A percentile compares a stretch with the other conserved stretches of the same genome.
Evolutionary conservation across 2,329 filamentous ascomycete genomes (phyloP).

Genomic region (Colletotrichum lupini): DNA sequence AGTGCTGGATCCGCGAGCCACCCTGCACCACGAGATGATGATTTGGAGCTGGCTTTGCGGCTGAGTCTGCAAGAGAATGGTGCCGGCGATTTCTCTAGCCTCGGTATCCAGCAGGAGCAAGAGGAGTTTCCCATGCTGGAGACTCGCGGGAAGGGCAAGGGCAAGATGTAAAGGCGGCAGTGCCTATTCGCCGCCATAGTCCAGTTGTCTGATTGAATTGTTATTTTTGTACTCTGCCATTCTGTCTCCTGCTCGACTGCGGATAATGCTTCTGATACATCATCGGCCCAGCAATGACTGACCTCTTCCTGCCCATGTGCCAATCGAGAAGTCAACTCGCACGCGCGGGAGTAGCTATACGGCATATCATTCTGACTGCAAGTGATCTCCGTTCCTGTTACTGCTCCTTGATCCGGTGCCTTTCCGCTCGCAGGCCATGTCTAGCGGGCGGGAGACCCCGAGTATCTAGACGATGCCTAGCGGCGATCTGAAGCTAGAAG

Average conservation of each 20-base stretch:
- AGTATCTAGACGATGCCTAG: background rate
- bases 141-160: slow-evolving; percentile 56
- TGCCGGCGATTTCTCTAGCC: slow-evolving; percentile 41
- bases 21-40: slow-evolving; percentile 60
- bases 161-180: slow-evolving; percentile 44
- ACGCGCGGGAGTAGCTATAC: background rate
- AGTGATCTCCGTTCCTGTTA: background rate
- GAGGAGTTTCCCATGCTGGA: slow-evolving; percentile 56
- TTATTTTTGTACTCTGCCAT: background rate
- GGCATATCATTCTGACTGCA: background rate
- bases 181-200: slow-evolving; percentile 11
- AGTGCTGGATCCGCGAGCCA: slow-evolving; percentile 65
- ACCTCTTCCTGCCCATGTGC: background rate
- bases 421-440: background rate
- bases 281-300: background rate
- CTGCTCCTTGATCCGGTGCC: background rate
- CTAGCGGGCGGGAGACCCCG: background rate
- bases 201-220: background rate
- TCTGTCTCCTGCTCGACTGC: slow-evolving; percentile 1
- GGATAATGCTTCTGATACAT: background rate
- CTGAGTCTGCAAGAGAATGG: slow-evolving; percentile 51
- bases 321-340: background rate
- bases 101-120: slow-evolving; percentile 40
- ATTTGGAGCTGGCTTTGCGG: slow-evolving; percentile 69
- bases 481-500: background rate